Base-by-base conservation (phyloP, 2,329 filamentous ascomycete species). In the Aureobasidium sp. region DNA sequence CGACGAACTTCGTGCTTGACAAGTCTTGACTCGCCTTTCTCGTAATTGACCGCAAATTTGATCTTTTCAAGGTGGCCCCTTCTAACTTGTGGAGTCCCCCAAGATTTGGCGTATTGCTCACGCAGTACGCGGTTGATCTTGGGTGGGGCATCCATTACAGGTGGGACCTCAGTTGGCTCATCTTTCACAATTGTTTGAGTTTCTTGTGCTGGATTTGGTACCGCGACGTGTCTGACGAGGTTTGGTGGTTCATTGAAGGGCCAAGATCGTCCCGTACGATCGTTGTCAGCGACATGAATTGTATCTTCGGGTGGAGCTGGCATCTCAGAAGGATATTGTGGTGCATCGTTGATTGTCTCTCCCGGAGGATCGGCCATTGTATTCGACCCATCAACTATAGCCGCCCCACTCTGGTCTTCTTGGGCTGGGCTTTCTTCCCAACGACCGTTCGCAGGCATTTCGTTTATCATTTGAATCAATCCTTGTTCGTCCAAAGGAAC, bases 1-100 rank as follows among this genome's bases (percentile, higher is more conserved):
- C 53, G 53, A 56, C 53, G 53, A 29, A 56, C 40, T 13, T 56
- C 53, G 23, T 43, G 53, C 36, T 56, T 43, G 13, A 56, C n/a
- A n/a, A 56, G 53, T n/a, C 36, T 36, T n/a, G 27, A 29, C 38
- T 42, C 36, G 38, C 53, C 25, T 56, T 56, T 43, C 33, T 42
- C 36, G 16, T 42, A 42, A 13, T 43, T 29, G 16, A 56, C 36
- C 4, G 13, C 25, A 18, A 56, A 43, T 5, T 56, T 42, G 23
- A 56, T 43, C 13, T 56, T 56, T 8, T 15, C 20, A 15, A 43
- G 53, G n/a, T 56, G 25, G 13, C 53, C 53, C 27, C 36, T 42
- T 56, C 36, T 42, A 36, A 56, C 53, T 20, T 56, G 36, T 7
- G 36, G 53, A 11, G 53, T 56, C n/a, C 36, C 38, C 53, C 53